Base-by-base conservation (phyloP, 352 stramenopile species). In the Albugo laibachii region DNA sequence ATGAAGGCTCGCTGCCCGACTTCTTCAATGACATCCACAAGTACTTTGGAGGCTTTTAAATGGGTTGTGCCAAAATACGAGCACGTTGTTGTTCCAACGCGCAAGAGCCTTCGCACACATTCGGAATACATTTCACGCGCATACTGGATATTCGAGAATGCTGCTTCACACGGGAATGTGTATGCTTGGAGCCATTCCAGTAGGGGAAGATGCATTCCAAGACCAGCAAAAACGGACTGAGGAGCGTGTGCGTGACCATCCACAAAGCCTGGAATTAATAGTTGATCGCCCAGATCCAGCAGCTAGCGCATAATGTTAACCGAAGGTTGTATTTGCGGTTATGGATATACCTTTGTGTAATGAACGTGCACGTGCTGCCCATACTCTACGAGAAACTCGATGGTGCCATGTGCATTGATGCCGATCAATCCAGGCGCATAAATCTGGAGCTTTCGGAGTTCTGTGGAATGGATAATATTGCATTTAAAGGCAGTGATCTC, bases 41-140 rank as follows among this genome's bases (percentile, higher is more conserved):
- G 75, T n/a, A 81, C 58, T 59, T 96, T 93, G 55, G 62, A 94
- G 12, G 79, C 69, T 1, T 95, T 73, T 2, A 95, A 44, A 56
- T 97, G 84, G 14, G 97, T 59, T 14, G 82, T 96, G 8, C 68
- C 88, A 59, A 95, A 97, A 66, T 97, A 97, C 34, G 83, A 92
- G 45, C 77, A 94, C 18, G 86, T 96, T 10, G 92, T 97, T 18
- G 92, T 96, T 55, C 92, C 92, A 48, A 73, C 80, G 34, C 61
- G 56, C 13, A 97, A 54, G 45, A 94, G 85, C 20, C 75, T 67
- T 52, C 66, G 59, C 31, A 97, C 84, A 15, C 84, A 67, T 48
- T 87, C 86, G 13, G 77, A 57, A 66, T 96, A 97, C 13, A 96
- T 73, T 13, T 68, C 46, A 40, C 54, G 47, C 10, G 88, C 86